A percentile compares a stretch with the other conserved stretches of the same genome.
Evolutionary conservation across 2,329 filamentous ascomycete species (phyloP).

Genomic region (Beauveria australis): DNA sequence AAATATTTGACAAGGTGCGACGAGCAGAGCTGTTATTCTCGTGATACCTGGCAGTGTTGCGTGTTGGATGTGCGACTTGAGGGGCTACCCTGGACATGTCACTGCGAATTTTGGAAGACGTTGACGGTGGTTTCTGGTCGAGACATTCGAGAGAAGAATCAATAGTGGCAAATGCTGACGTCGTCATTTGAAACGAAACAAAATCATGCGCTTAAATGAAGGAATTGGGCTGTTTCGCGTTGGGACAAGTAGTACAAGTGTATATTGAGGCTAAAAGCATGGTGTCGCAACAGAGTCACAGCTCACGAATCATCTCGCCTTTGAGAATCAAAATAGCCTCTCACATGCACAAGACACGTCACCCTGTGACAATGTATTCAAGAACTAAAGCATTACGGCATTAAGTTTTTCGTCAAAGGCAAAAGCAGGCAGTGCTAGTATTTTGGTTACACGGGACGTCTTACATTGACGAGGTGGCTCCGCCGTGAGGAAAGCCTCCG

Average conservation of each 20-base stretch:
- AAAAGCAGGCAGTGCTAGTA: not conserved
- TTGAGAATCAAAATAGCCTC: not conserved
- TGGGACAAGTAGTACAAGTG: not conserved
- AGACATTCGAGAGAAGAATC: not conserved
- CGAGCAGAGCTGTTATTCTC: not conserved
- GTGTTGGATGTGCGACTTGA: not conserved
- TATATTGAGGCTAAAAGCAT: too few species aligned
- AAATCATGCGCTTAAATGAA: too few species aligned
- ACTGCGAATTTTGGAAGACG: too few species aligned
- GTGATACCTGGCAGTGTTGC: not conserved
- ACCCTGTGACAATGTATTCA: not conserved
- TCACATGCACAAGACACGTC: not conserved
- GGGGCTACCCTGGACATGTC: not conserved
- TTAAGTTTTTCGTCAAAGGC: too few species aligned
- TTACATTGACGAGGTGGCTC: not conserved
- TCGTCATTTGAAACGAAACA: too few species aligned
- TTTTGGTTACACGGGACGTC: slow-evolving; percentile 3
- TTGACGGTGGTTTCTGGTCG: too few species aligned
- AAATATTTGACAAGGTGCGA: not conserved
- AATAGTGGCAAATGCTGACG: not conserved
- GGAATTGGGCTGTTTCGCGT: not conserved
- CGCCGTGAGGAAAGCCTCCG: not conserved
- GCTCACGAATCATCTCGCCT: not conserved
- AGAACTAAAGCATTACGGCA: not conserved
- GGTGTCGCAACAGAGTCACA: not conserved